phyloP scores from a whole-genome alignment of 495 filamentous ascomycete genomes.

The Daldinia caldariorum region DNA sequence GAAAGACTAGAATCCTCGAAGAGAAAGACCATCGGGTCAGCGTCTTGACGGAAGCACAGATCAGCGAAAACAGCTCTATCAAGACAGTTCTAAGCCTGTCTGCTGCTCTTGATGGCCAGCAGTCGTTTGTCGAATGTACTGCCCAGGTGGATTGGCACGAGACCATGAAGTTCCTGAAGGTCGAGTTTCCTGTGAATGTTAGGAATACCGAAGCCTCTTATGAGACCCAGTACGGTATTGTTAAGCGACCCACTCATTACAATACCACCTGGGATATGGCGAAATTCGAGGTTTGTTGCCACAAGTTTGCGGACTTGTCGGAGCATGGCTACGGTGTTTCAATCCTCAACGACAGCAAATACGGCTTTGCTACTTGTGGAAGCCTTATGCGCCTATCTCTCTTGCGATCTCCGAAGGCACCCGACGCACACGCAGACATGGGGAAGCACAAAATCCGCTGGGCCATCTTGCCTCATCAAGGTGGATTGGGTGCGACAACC shows the following conservation, averaged over 20 bases:
- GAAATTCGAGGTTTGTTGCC: conserved; percentile 98
- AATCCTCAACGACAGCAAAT: conserved; percentile 95
- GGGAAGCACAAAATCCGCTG: conserved; percentile 88
- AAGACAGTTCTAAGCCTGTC: conserved; percentile 85
- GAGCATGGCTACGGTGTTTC: conserved; percentile 92
- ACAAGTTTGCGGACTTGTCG: conserved; percentile 96
- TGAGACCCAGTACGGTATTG: conserved; percentile 92
- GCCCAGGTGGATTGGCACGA: conserved; percentile 93
- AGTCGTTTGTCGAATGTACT: conserved; percentile 78
- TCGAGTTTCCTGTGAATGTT: conserved; percentile 96
- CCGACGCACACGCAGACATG: conserved; percentile 97
- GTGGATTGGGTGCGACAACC: conserved; percentile 73
- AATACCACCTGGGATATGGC: conserved; percentile 99
- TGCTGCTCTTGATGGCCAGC: conserved; percentile 69
- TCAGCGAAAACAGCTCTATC: conserved; percentile 87
- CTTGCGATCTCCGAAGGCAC: conserved; percentile 92
- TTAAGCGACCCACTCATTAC: conserved; percentile 90
- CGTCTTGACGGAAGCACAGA: conserved; percentile 81
- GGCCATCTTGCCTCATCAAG: conserved; percentile 87
- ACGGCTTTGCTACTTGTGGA: conserved; percentile 93
- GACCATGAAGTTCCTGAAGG: conserved; percentile 97
- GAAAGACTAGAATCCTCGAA: conserved; percentile 75
- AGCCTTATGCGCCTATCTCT: conserved; percentile 91
- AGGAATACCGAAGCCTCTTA: conserved; percentile 94
- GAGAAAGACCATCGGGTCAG: conserved; percentile 77